Conservation (phyloP, 2,329 filamentous ascomycete genomes). For the Alternaria arborescens region DNA sequence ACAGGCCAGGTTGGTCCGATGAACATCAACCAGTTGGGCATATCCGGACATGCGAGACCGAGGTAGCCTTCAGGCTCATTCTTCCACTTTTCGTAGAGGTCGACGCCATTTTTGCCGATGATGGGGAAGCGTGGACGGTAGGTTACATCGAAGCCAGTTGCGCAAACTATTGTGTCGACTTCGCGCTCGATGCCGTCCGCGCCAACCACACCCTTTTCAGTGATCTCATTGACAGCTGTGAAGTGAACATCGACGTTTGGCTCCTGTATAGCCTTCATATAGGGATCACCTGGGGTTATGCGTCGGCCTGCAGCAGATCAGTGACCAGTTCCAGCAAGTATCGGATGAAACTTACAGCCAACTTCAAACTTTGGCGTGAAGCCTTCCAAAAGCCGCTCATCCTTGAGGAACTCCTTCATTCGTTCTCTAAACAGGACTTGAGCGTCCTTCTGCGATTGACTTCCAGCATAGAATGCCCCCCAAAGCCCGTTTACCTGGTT, state of each 20-base stretch:
- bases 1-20: slow-evolving; percentile 55
- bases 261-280: slow-evolving; percentile 61
- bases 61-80: slow-evolving; percentile 53
- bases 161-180: slow-evolving; percentile 56
- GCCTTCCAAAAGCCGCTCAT: slow-evolving; percentile 58
- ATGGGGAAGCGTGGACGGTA: slow-evolving; percentile 56
- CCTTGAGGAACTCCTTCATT: slow-evolving; percentile 62
- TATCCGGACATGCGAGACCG: slow-evolving; percentile 53
- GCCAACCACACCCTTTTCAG: slow-evolving; percentile 57
- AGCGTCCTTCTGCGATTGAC: slow-evolving; percentile 51
- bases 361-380: slow-evolving; percentile 58
- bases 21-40: slow-evolving; percentile 56
- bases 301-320: slow-evolving; percentile 42
- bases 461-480: slow-evolving; percentile 56
- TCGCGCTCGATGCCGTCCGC: slow-evolving; percentile 53
- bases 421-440: slow-evolving; percentile 52
- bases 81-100: slow-evolving; percentile 54
- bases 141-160: slow-evolving; percentile 57
- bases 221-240: slow-evolving; percentile 56
- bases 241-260: slow-evolving; percentile 62
- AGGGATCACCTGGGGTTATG: slow-evolving; percentile 61
- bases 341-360: slow-evolving; percentile 47
- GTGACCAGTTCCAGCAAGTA: background rate
- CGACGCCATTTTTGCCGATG: slow-evolving; percentile 52
- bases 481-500: slow-evolving; percentile 59